Evolutionary conservation across 2,329 filamentous ascomycete species (phyloP), one percentile per base, ranked within the genome.

Genomic region (Talaromyces sp.): DNA sequence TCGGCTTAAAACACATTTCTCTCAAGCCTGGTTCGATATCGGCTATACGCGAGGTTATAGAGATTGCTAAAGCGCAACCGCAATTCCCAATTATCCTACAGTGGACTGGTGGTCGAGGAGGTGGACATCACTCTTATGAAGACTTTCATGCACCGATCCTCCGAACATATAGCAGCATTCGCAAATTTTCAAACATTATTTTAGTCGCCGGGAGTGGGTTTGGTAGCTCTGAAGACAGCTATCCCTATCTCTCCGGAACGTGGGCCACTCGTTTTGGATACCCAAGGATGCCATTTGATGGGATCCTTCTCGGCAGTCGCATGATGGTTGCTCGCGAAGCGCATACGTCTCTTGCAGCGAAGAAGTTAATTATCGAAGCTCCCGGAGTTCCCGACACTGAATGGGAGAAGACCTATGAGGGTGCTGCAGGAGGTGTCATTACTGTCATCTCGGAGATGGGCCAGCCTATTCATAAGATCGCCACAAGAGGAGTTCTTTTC

Each of bases 291-390:
- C 93, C 93, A 15, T 97, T 93, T 74, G 93, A 97, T 76, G 93
- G 93, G 72, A 91, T 91, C 74, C 82, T 97, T 68, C 94, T 97
- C 71, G 93, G 92, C 71, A 95, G 91, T 78, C 91, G 93, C 72
- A 91, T 96, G 87, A 97, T 97, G 93, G 91, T 93, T 61, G 90
- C 93, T 67, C 94, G 94, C 81, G 93, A 97, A 78, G 91, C 92
- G 0, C 88, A 95, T 74, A 97, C 93, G 15, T 95, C 92, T 73
- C 89, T 87, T 75, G 89, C 88, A 67, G 93, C 92, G 58, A 97
- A 97, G 83, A 87, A 94, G 79, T 92, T 93, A 36, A 97, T 97
- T 72, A 89, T 91, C 43, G 91, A 93, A 68, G 92, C 93, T 3
- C 86, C 88, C 66, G 93, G 93, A 75, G 83, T 97, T 40, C 89